Evolutionary conservation across 1,139 yeast species (phyloP), one percentile per base, ranked within the genome.

Genomic region (Entelexis sorbosivorans): DNA sequence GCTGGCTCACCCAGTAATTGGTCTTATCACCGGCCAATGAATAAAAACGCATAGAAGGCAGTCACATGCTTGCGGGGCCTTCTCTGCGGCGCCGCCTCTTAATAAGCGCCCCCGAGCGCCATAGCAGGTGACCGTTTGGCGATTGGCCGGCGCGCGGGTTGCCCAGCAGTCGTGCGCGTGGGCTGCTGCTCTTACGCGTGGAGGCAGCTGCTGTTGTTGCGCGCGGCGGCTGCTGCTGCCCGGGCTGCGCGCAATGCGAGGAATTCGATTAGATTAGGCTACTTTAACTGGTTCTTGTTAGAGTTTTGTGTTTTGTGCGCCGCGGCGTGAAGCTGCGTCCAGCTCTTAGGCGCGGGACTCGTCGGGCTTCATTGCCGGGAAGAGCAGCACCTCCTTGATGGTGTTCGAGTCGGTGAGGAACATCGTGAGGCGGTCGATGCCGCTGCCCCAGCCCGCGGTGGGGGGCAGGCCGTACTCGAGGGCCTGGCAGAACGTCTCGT

Each of bases 391-490:
- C 75, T 91, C 98, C 82, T 96, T 87, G 68, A 91, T 91, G 60
- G 96, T 87, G 75, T 87, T 85, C 56, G 96, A 86, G 72, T 91
- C 81, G 59, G 97, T 91, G 74, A 91, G 79, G 76, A 91, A 89
- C 98, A 91, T 91, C 67, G 96, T 91, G 65, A 91, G 70, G 76
- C 98, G 86, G 73, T 91, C 98, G 63, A 91, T 88, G 78, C 98
- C 98, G 74, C 95, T 84, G 64, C 98, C 98, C 97, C 97, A 91
- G 63, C 98, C 98, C 69, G 94, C 98, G 64, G 98, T 91, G 64
- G 98, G 98, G 57, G 98, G 98, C 65, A 91, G 78, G 70, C 98
- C 98, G 71, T 87, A 91, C 74, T 91, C 98, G 66, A 91, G 79
- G 59, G 98, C 96, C 65, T 89, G 86, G 75, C 95, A 84, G 88